A percentile compares a stretch with the other conserved stretches of the same genome.
phyloP scores from a whole-genome alignment of 2,329 filamentous ascomycete genomes.

The Fusarium proliferatum region DNA sequence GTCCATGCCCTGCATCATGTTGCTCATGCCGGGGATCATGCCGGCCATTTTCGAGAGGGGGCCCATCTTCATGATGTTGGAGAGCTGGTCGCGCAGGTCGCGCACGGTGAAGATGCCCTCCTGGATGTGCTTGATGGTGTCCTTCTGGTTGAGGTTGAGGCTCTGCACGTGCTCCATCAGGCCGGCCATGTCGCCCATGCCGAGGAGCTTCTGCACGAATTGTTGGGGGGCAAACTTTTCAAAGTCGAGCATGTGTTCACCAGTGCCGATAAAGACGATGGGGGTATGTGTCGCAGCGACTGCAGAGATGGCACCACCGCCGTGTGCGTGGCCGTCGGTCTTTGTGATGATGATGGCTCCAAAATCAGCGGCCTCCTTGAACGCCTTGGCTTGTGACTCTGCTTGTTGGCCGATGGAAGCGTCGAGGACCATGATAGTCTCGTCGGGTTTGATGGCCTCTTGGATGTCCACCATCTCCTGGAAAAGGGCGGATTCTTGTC shows the following conservation, averaged over 20 bases:
- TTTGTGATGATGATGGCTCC: constrained; percentile 99
- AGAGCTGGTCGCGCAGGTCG: constrained; percentile 92
- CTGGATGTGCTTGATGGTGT: constrained; percentile 98
- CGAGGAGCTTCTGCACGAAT: constrained; percentile 92
- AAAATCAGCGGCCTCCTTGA: constrained; percentile 97
- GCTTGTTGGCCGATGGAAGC: constrained; percentile 96
- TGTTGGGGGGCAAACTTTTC: constrained; percentile 93
- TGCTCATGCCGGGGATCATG: constrained; percentile 96
- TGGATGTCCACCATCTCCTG: constrained; percentile 99
- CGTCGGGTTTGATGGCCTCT: constrained; percentile 83
- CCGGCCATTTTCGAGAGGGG: constrained; percentile 96
- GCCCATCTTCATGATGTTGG: constrained; percentile 99
- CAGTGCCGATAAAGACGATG: constrained; percentile 97
- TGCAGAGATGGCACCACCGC: constrained; percentile 96
- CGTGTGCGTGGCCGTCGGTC: constrained; percentile 94
- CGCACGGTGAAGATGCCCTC: constrained; percentile 96
- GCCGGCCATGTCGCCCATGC: constrained; percentile 97
- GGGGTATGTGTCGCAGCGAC: constrained; percentile 96
- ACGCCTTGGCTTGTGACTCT: constrained; percentile 92
- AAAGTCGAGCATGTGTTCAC: constrained; percentile 95
- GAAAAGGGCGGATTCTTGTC: constrained; percentile 94
- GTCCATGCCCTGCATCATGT: constrained; percentile 95
- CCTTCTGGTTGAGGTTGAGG: constrained; percentile 95
- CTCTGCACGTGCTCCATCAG: constrained; percentile 96
- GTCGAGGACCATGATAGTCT: constrained; percentile 98